Base-by-base conservation (phyloP, 164 flowering plant genomes). In the Vitis labrusca region DNA sequence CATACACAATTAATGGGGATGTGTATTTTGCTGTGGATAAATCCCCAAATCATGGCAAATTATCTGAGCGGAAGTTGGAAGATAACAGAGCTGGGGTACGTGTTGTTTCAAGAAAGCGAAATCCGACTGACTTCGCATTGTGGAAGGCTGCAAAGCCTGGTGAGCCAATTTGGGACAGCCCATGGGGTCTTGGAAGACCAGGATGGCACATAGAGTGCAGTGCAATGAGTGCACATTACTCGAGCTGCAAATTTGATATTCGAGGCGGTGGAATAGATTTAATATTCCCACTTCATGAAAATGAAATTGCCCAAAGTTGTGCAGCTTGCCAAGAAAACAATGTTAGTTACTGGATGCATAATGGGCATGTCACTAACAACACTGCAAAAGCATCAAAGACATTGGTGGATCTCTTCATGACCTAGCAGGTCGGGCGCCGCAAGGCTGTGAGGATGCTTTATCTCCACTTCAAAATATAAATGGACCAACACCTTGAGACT, bases 191-290 rank as follows among this genome's bases (percentile, higher is more conserved):
- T 63, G 98, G 99, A 75, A 91, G 99, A 72, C 98, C 99, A 29
- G 98, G 98, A 44, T 93, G 99, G 99, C 97, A 95, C 75, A 93
- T 95, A 47, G 99, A 95, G 71, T 93, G 99, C 93, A 95, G 99
- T 87, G 99, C 99, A 30, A 95, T 93, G 99, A 95, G 98, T 86
- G 93, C 91, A 47, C 86, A 82, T 60, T 91, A 89, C 75, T 79
- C 93, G 27, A 69, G 88, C 2, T 79, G 29, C 70, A 68, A 81
- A 2, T 95, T 95, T 82, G 99, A 95, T 77, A 93, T 92, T 80
- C 99, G 91, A 82, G 98, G 97, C 67, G 98, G 97, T 71, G 99
- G 98, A 62, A 83, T 85, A 80, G 99, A 95, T 82, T 80, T 95
- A 77, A 82, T 87, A 27, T 95, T 95, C 74, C 99, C 98, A 5